Base-by-base conservation (phyloP, 345 rosid genomes). In the Citrus trifoliata region DNA sequence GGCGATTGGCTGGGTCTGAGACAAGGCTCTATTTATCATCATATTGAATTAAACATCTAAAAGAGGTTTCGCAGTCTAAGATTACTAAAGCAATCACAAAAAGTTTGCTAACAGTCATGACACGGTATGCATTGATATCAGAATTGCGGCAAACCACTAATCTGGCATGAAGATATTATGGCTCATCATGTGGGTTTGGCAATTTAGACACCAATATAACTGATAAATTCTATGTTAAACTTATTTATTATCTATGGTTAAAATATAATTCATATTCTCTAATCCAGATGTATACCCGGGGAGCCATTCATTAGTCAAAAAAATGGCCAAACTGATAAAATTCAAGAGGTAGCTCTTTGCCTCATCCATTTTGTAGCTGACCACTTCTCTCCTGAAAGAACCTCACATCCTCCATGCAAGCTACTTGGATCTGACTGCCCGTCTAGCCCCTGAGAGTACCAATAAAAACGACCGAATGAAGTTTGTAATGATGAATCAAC, bases 351-450 rank as follows among this genome's bases (percentile, higher is more conserved):
- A 70, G 83, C 58, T 82, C 75, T 88, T 86, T 89, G 95, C 80
- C 98, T 90, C 97, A 93, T 92, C 98, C 97, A 93, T 88, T 95
- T 95, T 30, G 99, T 95, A 77, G 98, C 97, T 19, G 98, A 95
- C 99, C 99, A 92, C 81, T 95, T 95, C 87, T 92, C 97, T 61
- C 97, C 97, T 0, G 91, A 75, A 60, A 92, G 80, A 70, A 95
- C 97, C 86, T 92, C 92, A 56, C 99, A 95, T 81, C 99, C 99
- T 51, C 97, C 99, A 61, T 95, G 97, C 71, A 95, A 80, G 89
- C 95, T 93, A 42, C 81, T 90, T 6, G 92, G 91, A 86, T 95
- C 97, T 21, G 97, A 90, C 66, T 91, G 87, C 69, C 98, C 99
- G 6, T 93, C 92, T 6, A 93, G 80, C 51, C 98, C 97, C 97